Base-by-base conservation (phyloP, 2,329 filamentous ascomycete genomes). In the Cordyceps farinosa region DNA sequence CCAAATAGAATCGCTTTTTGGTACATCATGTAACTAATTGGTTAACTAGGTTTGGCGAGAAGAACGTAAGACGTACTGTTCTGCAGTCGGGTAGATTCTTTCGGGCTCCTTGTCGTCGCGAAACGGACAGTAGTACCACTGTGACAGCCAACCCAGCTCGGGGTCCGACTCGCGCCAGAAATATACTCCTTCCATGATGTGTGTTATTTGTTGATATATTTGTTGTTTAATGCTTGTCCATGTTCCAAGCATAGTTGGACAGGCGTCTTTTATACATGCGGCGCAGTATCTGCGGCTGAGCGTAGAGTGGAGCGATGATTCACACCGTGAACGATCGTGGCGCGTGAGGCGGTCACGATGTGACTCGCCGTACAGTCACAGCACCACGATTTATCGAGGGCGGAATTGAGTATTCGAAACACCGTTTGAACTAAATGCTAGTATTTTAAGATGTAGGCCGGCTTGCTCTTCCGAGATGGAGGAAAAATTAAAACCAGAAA, bases 81-180 rank as follows among this genome's bases (percentile, higher is more conserved):
- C 82, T 1, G 82, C 80, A 3, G 81, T 82, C n/a, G 72, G 71
- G 69, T 81, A 85, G 13, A 77, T 72, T 44, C 74, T 73, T 6
- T 67, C 67, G 3, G 70, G 67, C 55, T 74, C 72, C 3, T 70
- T 63, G 5, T 76, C 75, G 59, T 78, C 76, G 44, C 63, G 74
- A 68, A 87, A 89, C 2, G 78, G 73, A 22, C 75, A 79, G 57
- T 74, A 69, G 69, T 84, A 86, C 86, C 86, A 89, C 73, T 90
- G 86, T 0, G 82, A 85, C n/a, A 89, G 77, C 73, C 80, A 87
- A 47, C 84, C 85, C 38, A 80, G 75, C 3, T 74, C 70, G 1
- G 74, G 67, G 63, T 84, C 78, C 15, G 76, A 77, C 52, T 80
- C 79, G 32, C 76, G 73, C 79, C 78, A 84, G 69, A 83, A 83